Conservation (phyloP, 1,139 yeast genomes). For the Yamadazyma conglobata region DNA sequence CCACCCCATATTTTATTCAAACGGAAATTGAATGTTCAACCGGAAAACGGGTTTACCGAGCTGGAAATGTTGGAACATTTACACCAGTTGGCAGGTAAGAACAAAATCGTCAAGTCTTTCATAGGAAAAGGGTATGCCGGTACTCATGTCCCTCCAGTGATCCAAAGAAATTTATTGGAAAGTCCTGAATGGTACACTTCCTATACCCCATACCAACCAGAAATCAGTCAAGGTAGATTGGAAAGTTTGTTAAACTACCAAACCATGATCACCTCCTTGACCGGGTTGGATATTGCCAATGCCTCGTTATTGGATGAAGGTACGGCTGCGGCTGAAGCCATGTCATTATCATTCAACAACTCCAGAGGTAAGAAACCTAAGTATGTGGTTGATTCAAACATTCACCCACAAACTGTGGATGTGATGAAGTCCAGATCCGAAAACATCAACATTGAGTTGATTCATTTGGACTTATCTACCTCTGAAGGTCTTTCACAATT, state of each 20-base stretch:
- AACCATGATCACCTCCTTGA: constrained; percentile 81
- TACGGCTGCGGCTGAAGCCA: constrained; percentile 97
- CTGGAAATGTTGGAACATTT: constrained; percentile 73
- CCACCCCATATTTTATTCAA: constrained; percentile 73
- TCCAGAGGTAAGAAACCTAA: constrained; percentile 62
- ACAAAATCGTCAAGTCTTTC: constrained; percentile 65
- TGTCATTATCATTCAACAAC: constrained; percentile 75
- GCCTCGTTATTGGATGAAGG: constrained; percentile 95
- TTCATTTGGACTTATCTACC: constrained; percentile 54
- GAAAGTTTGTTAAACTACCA: constrained; percentile 88
- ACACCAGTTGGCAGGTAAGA: constrained; percentile 66
- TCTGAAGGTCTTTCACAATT: constrained; percentile 43
- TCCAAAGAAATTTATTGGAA: constrained; percentile 87
- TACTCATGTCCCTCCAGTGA: constrained; percentile 84
- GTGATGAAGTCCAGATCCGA: constrained; percentile 78
- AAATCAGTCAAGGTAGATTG: constrained; percentile 93
- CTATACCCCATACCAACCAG: constrained; percentile 97
- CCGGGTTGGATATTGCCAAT: constrained; percentile 90
- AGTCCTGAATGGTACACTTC: constrained; percentile 98
- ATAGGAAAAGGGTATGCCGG: constrained; percentile 97
- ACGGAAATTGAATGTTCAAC: constrained; percentile 60
- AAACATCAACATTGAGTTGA: constrained; percentile 66
- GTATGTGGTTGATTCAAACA: constrained; percentile 70
- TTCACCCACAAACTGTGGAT: constrained; percentile 83
- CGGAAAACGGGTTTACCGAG: constrained; percentile 75